Evolutionary conservation across 805 yeast genomes (phyloP), one percentile per base, ranked within the genome.

Genomic region (Suhomyces faveliae): DNA sequence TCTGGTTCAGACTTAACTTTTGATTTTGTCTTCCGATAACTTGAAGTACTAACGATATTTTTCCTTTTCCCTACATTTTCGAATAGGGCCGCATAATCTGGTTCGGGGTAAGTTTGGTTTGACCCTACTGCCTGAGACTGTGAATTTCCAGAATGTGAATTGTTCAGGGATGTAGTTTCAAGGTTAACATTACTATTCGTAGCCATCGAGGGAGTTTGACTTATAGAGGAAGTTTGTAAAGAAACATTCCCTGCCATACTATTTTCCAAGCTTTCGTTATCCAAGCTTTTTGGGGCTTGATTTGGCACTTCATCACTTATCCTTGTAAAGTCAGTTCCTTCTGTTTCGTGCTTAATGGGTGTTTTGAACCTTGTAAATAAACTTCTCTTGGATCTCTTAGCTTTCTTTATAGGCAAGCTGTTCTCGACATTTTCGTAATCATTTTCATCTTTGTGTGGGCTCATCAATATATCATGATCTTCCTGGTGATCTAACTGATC

Each of bases 41-140:
- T 46, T 4, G 56, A 51, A 2, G 56, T 40, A 46, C 52, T 54
- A 23, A 61, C 69, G 17, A 65, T 63, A 22, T 56, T 63, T 50
- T 68, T 65, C 27, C 77, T 51, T 47, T 72, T 73, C 1, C 76
- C 76, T 4, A 73, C 75, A 40, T 68, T 69, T 47, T 72, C 69
- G 54, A 73, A 73, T 23, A 73, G 61, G 4, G 77, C 75, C 3
- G 70, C 76, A 53, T 73, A 73, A 53, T 73, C 72, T 2, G 77
- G 77, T 45, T 66, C 71, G 38, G 35, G 45, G 37, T 15, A 5
- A 10, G 37, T 9, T 17, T 33, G 37, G 21, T 17, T 17, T 10
- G 19, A 5, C 2, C 27, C 27, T n/a, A 40, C 41, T 9, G 10
- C 21, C 5, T 20, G 43, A 1, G 19, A 27, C 37, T 33, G 37